These are phyloP conservation scores for Prototheca cutis DNA, from an alignment of 163 green algal species.

Conservation along the genomic window DNA sequence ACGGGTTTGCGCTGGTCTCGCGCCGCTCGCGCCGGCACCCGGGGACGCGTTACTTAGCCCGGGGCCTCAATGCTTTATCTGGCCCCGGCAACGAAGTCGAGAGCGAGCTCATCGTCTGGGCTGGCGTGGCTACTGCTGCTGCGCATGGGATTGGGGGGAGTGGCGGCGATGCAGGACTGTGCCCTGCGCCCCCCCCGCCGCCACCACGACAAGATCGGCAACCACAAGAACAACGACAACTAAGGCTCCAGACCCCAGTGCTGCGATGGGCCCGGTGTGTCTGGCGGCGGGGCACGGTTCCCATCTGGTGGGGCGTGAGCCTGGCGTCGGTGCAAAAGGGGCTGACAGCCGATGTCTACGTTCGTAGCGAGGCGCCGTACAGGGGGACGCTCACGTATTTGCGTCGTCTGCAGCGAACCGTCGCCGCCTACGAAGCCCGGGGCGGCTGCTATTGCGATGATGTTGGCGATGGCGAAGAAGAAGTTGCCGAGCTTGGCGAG, in stretches of 20 bases:
- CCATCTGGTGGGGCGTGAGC: slow-evolving; percentile 91
- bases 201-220: too few relatives aligned
- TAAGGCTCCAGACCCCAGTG: too few relatives aligned
- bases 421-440: slow-evolving; percentile 18
- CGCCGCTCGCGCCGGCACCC: slow-evolving; percentile 78
- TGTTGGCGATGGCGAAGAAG: too few relatives aligned
- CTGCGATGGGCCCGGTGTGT: slow-evolving; percentile 55
- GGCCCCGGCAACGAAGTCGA: slow-evolving; percentile 73
- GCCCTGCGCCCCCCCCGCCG: too few relatives aligned
- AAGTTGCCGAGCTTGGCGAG: too few relatives aligned
- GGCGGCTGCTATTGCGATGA: too few relatives aligned
- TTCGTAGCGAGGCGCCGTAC: slow-evolving; percentile 55
- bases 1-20: slow-evolving; percentile 52
- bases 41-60: slow-evolving; percentile 80
- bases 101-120: slow-evolving; percentile 46
- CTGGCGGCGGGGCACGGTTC: slow-evolving; percentile 91
- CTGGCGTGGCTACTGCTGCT: too few relatives aligned
- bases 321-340: slow-evolving; percentile 55
- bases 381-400: slow-evolving; percentile 75
- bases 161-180: too few relatives aligned
- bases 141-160: neutral
- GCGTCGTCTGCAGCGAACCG: slow-evolving; percentile 63
- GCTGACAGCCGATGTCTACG: slow-evolving; percentile 27
- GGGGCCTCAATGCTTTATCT: slow-evolving; percentile 77
- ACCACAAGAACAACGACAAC: too few relatives aligned